Evolutionary conservation across 2,329 filamentous ascomycete species (phyloP), one percentile per base, ranked within the genome.

Genomic region (Malbranchea cinnamomea): DNA sequence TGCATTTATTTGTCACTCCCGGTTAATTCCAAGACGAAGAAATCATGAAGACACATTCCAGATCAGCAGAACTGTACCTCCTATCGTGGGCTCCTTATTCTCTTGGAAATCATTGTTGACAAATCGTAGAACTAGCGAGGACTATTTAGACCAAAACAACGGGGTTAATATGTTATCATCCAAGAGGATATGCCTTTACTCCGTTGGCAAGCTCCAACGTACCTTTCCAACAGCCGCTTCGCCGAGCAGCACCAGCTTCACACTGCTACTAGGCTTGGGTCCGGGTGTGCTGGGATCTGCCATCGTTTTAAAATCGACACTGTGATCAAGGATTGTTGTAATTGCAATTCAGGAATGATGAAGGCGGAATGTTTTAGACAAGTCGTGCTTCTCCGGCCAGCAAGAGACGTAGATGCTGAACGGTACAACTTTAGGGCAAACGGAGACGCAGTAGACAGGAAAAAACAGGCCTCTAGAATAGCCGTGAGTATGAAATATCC

Each of bases 81-180:
- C 89, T 60, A 98, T 98, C 42, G 89, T 98, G 38, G 89, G 89
- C 58, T 98, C 89, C 67, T 95, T 95, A 62, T 95, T 95, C 62
- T 95, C 89, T 65, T 98, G 89, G 51, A 98, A 98, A 60, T 95
- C 87, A 63, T 98, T 89, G 69, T 95, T 95, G 54, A 98, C 89
- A 60, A 98, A 98, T 51, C 89, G 83, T 53, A 98, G 71, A 40
- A 98, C 89, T 35, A 98, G 75, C 26, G 89, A 98, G 28, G 89
- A 95, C 89, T 92, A 49, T 14, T 33, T 30, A 12, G 31, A 16
- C 26, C 16, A 20, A 21, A 4, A 32, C n/a, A n/a, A n/a, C n/a
- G n/a, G n/a, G n/a, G n/a, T 39, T 31, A 45, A 12, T 22, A 20
- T 11, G 25, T 14, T 19, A 27, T 16, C 8, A 20, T 10, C 15